These are phyloP conservation scores for Scopulariopsis brevicaulis DNA, from an alignment of 2,329 filamentous ascomycete species.

Conservation along the genomic window DNA sequence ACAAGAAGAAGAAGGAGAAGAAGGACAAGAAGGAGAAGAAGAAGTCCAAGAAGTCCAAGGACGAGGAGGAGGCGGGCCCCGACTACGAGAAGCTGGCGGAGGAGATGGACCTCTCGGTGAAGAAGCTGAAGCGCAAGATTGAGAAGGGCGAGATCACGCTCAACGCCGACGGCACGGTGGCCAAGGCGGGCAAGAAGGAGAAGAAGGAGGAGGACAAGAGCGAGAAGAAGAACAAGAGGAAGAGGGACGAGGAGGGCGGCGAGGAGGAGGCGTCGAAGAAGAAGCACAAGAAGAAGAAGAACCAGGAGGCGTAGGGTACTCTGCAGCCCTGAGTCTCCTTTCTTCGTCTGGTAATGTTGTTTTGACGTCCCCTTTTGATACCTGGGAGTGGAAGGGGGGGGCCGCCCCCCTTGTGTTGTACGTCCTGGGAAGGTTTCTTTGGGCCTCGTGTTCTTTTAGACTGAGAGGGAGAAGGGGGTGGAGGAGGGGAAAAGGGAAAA, in stretches of 20 bases:
- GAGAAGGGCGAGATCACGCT: slow-evolving; percentile 65
- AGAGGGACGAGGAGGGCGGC: slow-evolving; percentile 39
- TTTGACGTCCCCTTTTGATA: background rate
- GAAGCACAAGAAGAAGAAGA: slow-evolving; percentile 38
- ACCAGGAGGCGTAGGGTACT: background rate
- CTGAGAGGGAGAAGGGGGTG: background rate
- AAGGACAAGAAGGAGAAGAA: slow-evolving; percentile 19
- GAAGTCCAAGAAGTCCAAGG: slow-evolving; percentile 22
- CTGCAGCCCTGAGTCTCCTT: background rate
- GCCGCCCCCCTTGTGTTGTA: background rate
- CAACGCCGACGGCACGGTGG: slow-evolving; percentile 46
- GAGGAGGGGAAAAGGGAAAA: background rate
- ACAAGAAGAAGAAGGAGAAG: slow-evolving; percentile 23
- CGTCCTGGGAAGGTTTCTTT: too few species aligned
- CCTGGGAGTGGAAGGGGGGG: background rate
- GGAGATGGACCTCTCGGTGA: slow-evolving; percentile 56
- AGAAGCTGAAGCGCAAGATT: slow-evolving; percentile 70
- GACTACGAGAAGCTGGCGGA: slow-evolving; percentile 51
- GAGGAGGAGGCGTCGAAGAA: slow-evolving; percentile 40
- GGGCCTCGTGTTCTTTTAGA: background rate
- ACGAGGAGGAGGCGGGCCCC: slow-evolving; percentile 37
- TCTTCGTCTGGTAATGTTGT: background rate
- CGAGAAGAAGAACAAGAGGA: slow-evolving; percentile 17
- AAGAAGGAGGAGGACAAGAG: slow-evolving; percentile 65
- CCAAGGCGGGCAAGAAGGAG: slow-evolving; percentile 63